Evolutionary conservation across 202 grass and related monocot species (phyloP).

Genomic region (Panicum virgatum): DNA sequence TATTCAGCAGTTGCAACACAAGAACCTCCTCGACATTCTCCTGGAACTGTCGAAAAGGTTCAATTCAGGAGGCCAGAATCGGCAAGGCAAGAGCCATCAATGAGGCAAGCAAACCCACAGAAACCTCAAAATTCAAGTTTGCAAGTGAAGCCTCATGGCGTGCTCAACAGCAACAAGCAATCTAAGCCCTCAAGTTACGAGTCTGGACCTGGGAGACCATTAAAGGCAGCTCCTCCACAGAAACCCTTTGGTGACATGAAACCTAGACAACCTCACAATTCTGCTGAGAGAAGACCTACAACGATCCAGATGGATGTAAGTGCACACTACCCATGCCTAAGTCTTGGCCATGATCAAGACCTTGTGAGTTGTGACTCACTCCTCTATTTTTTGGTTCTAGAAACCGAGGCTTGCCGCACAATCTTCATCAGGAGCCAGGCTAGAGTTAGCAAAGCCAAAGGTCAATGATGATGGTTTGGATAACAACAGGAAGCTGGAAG

Average conservation of each 20-base stretch:
- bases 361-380: constrained; percentile 8
- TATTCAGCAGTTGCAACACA: constrained; percentile 42
- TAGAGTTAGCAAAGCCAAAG: constrained; percentile 53
- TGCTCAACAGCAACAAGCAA: constrained; percentile 46
- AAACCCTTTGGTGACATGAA: constrained; percentile 42
- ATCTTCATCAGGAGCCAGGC: constrained; percentile 39
- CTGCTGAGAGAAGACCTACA: constrained; percentile 47
- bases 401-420: constrained; percentile 44
- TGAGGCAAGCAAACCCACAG: constrained; percentile 52
- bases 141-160: constrained; percentile 50
- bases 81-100: constrained; percentile 41
- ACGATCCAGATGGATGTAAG: constrained; percentile 70
- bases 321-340: constrained; percentile 30
- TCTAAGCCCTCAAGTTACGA: constrained; percentile 41
- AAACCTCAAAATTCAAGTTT: constrained; percentile 33
- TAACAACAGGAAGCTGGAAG: constrained; percentile 66
- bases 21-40: constrained; percentile 25
- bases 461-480: constrained; percentile 66
- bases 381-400: constrained; percentile 38
- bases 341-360: constrained; percentile 9
- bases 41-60: constrained; percentile 35
- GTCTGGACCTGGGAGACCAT: constrained; percentile 52
- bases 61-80: constrained; percentile 48
- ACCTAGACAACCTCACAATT: constrained; percentile 38
- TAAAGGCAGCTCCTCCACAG: constrained; percentile 42